Conservation (phyloP, 75 land plant genomes). For the Picea sitchensis region DNA sequence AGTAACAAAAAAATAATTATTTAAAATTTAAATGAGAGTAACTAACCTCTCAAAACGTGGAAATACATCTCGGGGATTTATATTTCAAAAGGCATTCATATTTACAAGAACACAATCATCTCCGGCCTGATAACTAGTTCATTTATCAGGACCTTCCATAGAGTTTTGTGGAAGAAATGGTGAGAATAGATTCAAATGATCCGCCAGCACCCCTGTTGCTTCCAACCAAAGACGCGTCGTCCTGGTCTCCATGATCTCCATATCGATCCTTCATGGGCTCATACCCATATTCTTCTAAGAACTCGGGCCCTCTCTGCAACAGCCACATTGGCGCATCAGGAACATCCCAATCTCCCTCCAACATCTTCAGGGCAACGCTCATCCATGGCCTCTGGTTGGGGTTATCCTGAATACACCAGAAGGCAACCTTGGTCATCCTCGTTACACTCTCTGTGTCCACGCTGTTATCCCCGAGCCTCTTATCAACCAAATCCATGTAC, state of each 20-base stretch:
- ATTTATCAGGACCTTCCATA: too few relatives aligned
- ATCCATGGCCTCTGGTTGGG: conserved; percentile 27
- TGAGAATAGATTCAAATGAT: neutral
- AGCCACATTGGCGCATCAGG: neutral
- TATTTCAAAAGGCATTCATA: too few relatives aligned
- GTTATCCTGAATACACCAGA: conserved; percentile 35
- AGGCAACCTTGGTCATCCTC: conserved; percentile 23
- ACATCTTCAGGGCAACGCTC: conserved; percentile 29
- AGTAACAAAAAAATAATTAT: too few relatives aligned
- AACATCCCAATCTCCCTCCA: conserved; percentile 14
- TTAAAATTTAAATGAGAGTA: too few relatives aligned
- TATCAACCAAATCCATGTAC: conserved; percentile 14
- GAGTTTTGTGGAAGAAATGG: neutral
- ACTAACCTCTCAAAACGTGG: too few relatives aligned
- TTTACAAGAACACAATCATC: too few relatives aligned
- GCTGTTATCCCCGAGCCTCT: neutral
- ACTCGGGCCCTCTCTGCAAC: conserved; percentile 4
- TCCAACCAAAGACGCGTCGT: neutral
- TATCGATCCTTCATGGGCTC: neutral
- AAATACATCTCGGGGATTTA: too few relatives aligned
- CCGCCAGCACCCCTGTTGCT: neutral
- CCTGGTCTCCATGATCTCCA: neutral
- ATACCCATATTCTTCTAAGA: neutral
- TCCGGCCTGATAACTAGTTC: too few relatives aligned
- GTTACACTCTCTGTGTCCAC: conserved; percentile 7